These are phyloP conservation scores for Heterobasidion occidentale DNA, from an alignment of 1,284 basidiomycete genomes.

Conservation along the genomic window DNA sequence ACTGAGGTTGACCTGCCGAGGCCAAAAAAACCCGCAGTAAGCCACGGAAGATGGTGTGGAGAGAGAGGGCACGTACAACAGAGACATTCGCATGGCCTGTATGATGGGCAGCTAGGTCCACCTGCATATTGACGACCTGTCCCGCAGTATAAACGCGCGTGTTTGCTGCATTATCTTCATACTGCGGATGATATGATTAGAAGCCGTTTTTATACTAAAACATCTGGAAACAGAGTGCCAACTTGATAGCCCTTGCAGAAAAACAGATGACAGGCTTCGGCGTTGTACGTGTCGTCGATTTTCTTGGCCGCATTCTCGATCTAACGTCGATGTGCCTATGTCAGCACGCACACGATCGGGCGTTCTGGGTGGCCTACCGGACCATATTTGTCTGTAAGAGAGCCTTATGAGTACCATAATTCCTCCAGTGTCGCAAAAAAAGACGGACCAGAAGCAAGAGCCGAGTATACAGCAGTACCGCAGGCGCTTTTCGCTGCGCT, in stretches of 20 bases:
- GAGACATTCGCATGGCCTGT: not conserved
- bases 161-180: not conserved
- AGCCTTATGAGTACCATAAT: too few species aligned
- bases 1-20: not conserved
- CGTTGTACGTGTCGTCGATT: not conserved
- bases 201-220: not conserved
- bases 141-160: not conserved
- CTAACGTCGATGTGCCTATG: not conserved
- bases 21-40: not conserved
- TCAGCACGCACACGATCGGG: too few species aligned
- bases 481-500: too few species aligned
- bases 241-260: not conserved
- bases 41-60: not conserved
- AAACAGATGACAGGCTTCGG: not conserved
- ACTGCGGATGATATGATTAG: too few species aligned
- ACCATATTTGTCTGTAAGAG: too few species aligned
- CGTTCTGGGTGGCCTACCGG: too few species aligned
- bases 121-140: not conserved
- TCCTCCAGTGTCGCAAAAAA: too few species aligned
- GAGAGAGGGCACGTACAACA: not conserved
- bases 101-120: not conserved
- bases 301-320: not conserved
- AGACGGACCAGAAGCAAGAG: too few species aligned
- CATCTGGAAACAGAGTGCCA: not conserved
- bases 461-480: too few species aligned